A percentile compares a stretch with the other conserved stretches of the same genome.
These are phyloP conservation scores for Ophiocytium majus DNA, from an alignment of 352 stramenopile species.

Conservation along the genomic window DNA sequence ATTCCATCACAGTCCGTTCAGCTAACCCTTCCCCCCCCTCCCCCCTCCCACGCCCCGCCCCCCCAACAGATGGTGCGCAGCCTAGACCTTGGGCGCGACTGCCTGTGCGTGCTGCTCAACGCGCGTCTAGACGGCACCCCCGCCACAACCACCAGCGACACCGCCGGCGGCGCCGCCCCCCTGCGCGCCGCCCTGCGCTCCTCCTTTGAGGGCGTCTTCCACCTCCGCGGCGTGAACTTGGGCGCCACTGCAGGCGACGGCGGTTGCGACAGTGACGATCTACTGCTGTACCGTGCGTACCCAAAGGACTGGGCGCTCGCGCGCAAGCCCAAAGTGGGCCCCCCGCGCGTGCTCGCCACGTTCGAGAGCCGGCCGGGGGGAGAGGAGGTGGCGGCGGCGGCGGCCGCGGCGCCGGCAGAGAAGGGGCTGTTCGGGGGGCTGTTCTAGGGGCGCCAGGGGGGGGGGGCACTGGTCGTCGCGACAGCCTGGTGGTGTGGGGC, in stretches of 20 bases:
- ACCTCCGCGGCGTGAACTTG: background rate
- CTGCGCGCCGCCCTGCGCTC: background rate
- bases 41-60: background rate
- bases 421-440: background rate
- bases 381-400: background rate
- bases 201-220: constrained; percentile 32
- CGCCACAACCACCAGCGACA: too few relatives aligned
- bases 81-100: constrained; percentile 41
- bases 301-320: constrained; percentile 55
- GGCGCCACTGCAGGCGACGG: too few relatives aligned
- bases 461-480: background rate
- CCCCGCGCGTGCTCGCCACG: constrained; percentile 31
- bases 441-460: background rate
- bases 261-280: constrained; percentile 16
- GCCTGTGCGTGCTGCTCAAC: constrained; percentile 52
- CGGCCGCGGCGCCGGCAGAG: background rate
- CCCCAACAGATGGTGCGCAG: constrained; percentile 43
- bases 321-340: constrained; percentile 50
- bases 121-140: constrained; percentile 28
- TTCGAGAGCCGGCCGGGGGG: background rate
- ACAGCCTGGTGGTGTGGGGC: background rate
- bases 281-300: constrained; percentile 50
- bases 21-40: background rate
- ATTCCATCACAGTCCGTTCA: too few relatives aligned
- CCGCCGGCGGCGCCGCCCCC: background rate